Percentiles rank a stretch among this genome's conserved stretches.
These are phyloP conservation scores for Linnemannia elongata DNA, from an alignment of 192 early-diverging fungal species.

Conservation along the genomic window DNA sequence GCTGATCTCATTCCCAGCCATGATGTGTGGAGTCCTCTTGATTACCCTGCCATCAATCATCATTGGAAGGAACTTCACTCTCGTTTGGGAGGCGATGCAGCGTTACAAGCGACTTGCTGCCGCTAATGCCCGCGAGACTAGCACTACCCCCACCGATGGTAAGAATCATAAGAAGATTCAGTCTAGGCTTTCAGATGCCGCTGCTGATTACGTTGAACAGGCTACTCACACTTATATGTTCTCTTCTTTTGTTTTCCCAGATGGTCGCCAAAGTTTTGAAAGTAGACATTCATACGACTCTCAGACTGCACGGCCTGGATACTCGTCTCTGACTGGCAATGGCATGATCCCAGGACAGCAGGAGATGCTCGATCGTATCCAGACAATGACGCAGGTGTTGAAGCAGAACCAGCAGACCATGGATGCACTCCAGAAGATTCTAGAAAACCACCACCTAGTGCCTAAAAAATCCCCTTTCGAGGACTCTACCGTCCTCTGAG, in stretches of 20 bases:
- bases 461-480: constrained; percentile 52
- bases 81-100: constrained; percentile 84
- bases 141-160: constrained; percentile 19
- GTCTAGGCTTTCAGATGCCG: not conserved
- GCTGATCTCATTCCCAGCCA: constrained; percentile 83
- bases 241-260: not conserved
- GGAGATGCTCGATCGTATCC: constrained; percentile 51
- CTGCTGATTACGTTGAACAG: not conserved
- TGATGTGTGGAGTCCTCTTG: constrained; percentile 85
- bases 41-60: constrained; percentile 90
- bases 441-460: constrained; percentile 43
- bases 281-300: constrained; percentile 56
- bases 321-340: constrained; percentile 32
- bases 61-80: constrained; percentile 85
- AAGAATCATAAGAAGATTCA: not conserved
- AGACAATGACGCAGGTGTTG: constrained; percentile 50
- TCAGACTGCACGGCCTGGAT: constrained; percentile 40
- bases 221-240: not conserved
- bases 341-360: constrained; percentile 36
- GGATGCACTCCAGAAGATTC: constrained; percentile 50
- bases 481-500: constrained; percentile 26
- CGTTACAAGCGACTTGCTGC: constrained; percentile 51
- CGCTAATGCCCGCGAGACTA: constrained; percentile 30
- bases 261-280: constrained; percentile 57
- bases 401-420: constrained; percentile 58